Evolutionary conservation across 306 rosid species (phyloP).

Genomic region (Vicia faba): DNA sequence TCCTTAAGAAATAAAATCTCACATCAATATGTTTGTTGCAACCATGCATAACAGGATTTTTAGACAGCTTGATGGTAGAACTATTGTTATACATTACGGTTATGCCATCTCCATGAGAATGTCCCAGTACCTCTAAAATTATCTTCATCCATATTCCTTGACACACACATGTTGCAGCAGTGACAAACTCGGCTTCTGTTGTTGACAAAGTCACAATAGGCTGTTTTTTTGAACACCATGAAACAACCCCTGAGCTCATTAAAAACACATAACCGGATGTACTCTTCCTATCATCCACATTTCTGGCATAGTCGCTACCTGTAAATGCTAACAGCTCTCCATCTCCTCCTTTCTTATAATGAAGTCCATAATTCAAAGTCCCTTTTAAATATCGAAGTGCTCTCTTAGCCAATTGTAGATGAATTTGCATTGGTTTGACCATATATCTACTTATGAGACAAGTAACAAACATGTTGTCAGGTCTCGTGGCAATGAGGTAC

Average conservation of each 20-base stretch:
- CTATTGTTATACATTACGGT: background rate
- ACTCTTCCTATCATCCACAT: no score
- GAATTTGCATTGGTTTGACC: background rate
- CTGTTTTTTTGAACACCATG: no score
- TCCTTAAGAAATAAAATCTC: background rate
- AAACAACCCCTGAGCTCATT: no score
- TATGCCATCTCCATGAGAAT: background rate
- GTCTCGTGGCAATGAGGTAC: slow-evolving; percentile 1
- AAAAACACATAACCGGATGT: no score
- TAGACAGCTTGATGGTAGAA: background rate
- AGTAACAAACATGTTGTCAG: background rate
- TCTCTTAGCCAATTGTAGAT: background rate
- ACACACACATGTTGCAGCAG: background rate
- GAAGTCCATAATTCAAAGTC: background rate
- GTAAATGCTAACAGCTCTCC: no score
- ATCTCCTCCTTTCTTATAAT: background rate
- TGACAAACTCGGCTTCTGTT: no score
- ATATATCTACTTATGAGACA: background rate
- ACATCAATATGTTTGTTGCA: background rate
- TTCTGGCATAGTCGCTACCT: no score
- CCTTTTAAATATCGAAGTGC: slow-evolving; percentile 15
- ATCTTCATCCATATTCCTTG: background rate
- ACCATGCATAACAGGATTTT: background rate
- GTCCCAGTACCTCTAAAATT: background rate
- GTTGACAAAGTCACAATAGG: no score